A percentile compares a stretch with the other conserved stretches of the same genome.
These are phyloP conservation scores for Drosera capensis DNA, from an alignment of 148 eudicot species.

Conservation along the genomic window DNA sequence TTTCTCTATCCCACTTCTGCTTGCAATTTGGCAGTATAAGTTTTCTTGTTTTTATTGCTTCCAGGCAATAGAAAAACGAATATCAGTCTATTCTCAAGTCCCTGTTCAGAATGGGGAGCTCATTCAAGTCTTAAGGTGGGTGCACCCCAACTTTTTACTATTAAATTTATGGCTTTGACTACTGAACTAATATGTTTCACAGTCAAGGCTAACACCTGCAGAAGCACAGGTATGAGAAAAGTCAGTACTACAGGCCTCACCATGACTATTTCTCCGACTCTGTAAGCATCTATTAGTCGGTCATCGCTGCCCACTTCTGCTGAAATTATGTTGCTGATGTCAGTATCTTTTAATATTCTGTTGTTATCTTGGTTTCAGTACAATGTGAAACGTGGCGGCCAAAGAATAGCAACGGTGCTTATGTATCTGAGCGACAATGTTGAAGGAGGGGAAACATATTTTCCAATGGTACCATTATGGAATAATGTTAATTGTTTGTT, in stretches of 20 bases:
- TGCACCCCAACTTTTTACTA: neutral
- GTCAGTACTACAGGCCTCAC: constrained; percentile 80
- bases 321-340: neutral
- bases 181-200: constrained; percentile 13
- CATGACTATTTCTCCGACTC: constrained; percentile 86
- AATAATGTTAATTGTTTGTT: neutral
- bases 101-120: constrained; percentile 94
- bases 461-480: constrained; percentile 60
- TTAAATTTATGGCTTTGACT: constrained; percentile 1
- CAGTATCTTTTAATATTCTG: neutral
- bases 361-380: constrained; percentile 34
- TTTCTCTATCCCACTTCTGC: neutral
- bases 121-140: constrained; percentile 80
- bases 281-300: constrained; percentile 24
- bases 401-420: constrained; percentile 88
- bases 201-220: constrained; percentile 42
- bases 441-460: constrained; percentile 91
- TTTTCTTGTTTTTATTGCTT: constrained; percentile 3
- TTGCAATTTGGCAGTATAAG: neutral
- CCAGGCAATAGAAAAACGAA: constrained; percentile 89
- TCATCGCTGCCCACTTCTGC: neutral
- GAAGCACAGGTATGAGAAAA: constrained; percentile 76
- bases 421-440: constrained; percentile 91
- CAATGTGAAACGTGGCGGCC: constrained; percentile 90
- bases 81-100: constrained; percentile 83